Conservation (phyloP, 306 rosid species). For the Gastrolobium villosum region DNA sequence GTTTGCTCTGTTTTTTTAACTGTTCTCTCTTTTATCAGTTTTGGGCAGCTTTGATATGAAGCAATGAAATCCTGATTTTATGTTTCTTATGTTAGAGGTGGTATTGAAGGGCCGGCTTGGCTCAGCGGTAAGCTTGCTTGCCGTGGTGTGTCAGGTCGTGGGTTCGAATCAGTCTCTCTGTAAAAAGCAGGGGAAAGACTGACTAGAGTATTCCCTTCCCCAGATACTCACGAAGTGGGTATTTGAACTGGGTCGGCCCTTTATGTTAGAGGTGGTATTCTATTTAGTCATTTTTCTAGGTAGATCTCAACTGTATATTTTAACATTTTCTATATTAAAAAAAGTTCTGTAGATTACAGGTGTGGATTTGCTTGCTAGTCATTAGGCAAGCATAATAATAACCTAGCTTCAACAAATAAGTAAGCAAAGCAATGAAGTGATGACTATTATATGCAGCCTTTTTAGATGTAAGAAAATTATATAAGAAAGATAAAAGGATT, state of each 20-base stretch:
- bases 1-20: not conserved
- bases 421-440: slow-evolving; percentile 22
- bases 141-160: no score
- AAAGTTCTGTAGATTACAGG: slow-evolving; percentile 4
- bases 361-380: slow-evolving; percentile 16
- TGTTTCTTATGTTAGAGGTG: slow-evolving; percentile 39
- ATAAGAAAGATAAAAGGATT: slow-evolving; percentile 5
- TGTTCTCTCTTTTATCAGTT: not conserved
- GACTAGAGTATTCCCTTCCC: no score
- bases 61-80: slow-evolving; percentile 24
- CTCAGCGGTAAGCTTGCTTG: no score
- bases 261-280: slow-evolving; percentile 36
- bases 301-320: slow-evolving; percentile 13
- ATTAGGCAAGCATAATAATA: slow-evolving; percentile 21
- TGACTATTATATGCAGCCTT: slow-evolving; percentile 18
- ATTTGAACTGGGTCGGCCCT: no score
- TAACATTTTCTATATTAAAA: not conserved
- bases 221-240: no score
- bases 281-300: slow-evolving; percentile 35
- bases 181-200: no score
- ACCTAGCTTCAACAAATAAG: not conserved
- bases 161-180: no score
- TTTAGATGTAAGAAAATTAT: not conserved
- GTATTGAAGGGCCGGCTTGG: no score
- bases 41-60: slow-evolving; percentile 26